Percentiles rank a stretch among this genome's conserved stretches.
Conservation (phyloP, 108 stramenopile species). For the Thalassiosira profunda region DNA sequence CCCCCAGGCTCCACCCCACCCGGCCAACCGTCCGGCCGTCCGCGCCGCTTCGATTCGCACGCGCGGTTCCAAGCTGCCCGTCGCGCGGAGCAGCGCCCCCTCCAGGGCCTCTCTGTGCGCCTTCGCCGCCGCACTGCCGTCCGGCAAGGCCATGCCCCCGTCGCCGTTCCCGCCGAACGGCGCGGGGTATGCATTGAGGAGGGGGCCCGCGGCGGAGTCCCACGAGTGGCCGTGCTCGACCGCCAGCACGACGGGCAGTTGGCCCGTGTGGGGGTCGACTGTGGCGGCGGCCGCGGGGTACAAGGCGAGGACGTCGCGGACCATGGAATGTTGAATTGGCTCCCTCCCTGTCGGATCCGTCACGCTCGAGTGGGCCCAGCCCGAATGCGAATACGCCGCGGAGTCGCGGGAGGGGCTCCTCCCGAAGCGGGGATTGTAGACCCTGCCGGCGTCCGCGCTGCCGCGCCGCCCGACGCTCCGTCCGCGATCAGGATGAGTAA, state of each 20-base stretch:
- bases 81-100: conserved; percentile 27
- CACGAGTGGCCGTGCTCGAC: conserved; percentile 57
- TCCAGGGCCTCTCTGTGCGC: conserved; percentile 32
- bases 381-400: conserved; percentile 17
- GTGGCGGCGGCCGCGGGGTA: conserved; percentile 46
- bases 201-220: conserved; percentile 46
- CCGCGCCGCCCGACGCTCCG: no score
- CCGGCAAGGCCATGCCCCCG: conserved; percentile 45
- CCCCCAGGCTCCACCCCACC: conserved; percentile 49
- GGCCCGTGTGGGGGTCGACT: conserved; percentile 40
- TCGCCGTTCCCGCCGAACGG: conserved; percentile 49
- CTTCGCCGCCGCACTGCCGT: conserved; percentile 23
- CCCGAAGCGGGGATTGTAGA: conserved; percentile 56
- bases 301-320: conserved; percentile 33
- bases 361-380: conserved; percentile 6
- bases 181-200: conserved; percentile 42
- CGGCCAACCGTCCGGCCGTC: conserved; percentile 40
- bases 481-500: conserved; percentile 2
- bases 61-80: conserved; percentile 10
- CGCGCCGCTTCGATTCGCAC: conserved; percentile 36
- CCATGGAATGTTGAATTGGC: conserved; percentile 39
- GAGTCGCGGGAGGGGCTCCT: conserved; percentile 37
- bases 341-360: conserved; percentile 7
- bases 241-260: conserved; percentile 53
- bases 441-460: no score